Conservation (phyloP, 768 basidiomycete species). For the Lyophyllum decastes region DNA sequence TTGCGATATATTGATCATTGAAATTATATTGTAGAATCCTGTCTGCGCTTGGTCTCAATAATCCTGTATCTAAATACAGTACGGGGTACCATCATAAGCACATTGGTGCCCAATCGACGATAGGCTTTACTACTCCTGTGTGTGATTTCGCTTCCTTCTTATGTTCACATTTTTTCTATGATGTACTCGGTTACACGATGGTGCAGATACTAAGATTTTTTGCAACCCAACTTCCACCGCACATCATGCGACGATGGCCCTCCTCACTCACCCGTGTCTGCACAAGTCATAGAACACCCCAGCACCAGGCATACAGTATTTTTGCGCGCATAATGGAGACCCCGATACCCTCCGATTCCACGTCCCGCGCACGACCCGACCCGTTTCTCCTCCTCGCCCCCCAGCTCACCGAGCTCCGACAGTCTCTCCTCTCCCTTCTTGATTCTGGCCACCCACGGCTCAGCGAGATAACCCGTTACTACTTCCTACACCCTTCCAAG, state of each 20-base stretch:
- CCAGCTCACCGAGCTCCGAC: constrained; percentile 68
- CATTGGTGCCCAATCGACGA: background rate
- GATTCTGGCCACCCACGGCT: constrained; percentile 84
- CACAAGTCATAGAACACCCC: constrained; percentile 10
- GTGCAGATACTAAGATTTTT: background rate
- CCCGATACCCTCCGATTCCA: background rate
- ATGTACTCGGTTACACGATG: background rate
- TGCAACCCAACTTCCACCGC: background rate
- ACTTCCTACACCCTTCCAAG: constrained; percentile 89
- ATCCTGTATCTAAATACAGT: no score
- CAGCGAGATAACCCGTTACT: constrained; percentile 86
- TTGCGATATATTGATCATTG: no score
- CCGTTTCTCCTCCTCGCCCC: constrained; percentile 69
- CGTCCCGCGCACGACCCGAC: constrained; percentile 40
- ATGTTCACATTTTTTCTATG: background rate
- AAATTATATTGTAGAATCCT: no score
- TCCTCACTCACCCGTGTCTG: constrained; percentile 11
- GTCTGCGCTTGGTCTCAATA: no score
- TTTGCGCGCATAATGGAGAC: background rate
- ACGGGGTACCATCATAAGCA: no score
- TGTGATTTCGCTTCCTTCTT: background rate
- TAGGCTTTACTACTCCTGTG: background rate
- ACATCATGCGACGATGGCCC: constrained; percentile 18
- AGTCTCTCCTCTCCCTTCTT: constrained; percentile 70
- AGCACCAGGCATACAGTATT: background rate